Evolutionary conservation across 148 eudicot genomes (phyloP), one percentile per base, ranked within the genome.

Genomic region (Amaranthus cruentus): DNA sequence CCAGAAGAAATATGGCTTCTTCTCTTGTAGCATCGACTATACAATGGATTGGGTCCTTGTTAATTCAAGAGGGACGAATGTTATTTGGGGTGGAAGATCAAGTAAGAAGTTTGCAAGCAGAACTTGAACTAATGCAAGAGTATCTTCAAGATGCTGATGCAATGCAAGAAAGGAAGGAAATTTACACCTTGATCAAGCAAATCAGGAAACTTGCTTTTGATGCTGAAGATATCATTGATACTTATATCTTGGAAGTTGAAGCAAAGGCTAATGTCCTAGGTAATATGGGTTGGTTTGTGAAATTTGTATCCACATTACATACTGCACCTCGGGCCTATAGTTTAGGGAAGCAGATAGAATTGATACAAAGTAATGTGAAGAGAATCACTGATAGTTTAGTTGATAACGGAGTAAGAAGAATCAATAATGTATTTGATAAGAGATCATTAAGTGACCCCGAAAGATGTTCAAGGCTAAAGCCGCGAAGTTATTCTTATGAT

Each of bases 351-450:
- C 44, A 18, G 42, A 66, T 66, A 42, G 43, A 42, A 13, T 48
- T 9, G 2, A 8, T 73, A 0, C 69, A 73, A n/a, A 7, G 7
- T 3, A 51, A 21, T 38, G 4, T 62, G 60, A 62, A 52, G 12
- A 28, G 58, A 50, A 14, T 62, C 12, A 38, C 55, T 7, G 69
- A 73, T 0, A 73, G 53, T 2, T 63, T 62, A 5, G 21, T n/a
- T 59, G 21, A 9, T 7, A 50, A 73, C 62, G 75, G 62, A 51
- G 53, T 74, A 43, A 74, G 76, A 54, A 64, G 62, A 74, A 64
- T 53, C n/a, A 12, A 38, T 43, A 57, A 54, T 59, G 43, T 74
- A 13, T 12, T 42, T 21, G 55, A n/a, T 42, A 28, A 44, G 9
- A 55, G 18, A 53, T 9, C n/a, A 28, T 28, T 28, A 28, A 28